phyloP scores from a whole-genome alignment of 2,329 filamentous ascomycete species.

The Trichoderma gracile region DNA sequence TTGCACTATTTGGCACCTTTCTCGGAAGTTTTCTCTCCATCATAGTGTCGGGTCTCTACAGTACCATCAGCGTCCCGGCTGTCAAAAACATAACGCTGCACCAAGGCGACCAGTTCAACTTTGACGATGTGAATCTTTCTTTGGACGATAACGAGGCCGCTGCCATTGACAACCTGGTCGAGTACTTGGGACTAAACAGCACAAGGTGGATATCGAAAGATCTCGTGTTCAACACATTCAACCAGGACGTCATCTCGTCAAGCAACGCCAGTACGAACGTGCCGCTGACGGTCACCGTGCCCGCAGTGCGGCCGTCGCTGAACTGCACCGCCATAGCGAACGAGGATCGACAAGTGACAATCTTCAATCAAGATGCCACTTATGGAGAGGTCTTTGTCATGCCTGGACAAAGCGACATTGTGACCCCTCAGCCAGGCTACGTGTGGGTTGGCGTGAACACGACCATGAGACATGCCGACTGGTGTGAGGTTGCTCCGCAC shows the following conservation, averaged over 20 bases:
- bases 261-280: constrained; percentile 2
- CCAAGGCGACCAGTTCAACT: constrained; percentile 11
- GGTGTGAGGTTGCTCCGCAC: neutral
- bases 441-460: constrained; percentile 15
- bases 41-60: constrained; percentile 18
- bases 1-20: constrained; percentile 12
- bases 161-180: constrained; percentile 13
- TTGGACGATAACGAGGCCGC: constrained; percentile 1
- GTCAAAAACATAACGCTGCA: neutral
- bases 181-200: constrained; percentile 17
- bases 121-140: neutral
- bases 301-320: neutral
- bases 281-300: neutral
- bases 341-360: neutral
- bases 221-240: neutral
- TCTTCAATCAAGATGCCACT: neutral
- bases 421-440: neutral
- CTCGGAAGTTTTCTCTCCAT: constrained; percentile 13
- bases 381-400: neutral
- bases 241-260: neutral
- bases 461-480: constrained; percentile 4
- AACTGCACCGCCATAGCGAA: constrained; percentile 21
- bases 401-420: neutral
- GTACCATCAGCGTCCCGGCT: neutral
- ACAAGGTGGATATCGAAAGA: constrained; percentile 2